Percentiles rank a stretch among this genome's conserved stretches.
Evolutionary conservation across 768 basidiomycete genomes (phyloP).

Genomic region (Mrakia blollopis): DNA sequence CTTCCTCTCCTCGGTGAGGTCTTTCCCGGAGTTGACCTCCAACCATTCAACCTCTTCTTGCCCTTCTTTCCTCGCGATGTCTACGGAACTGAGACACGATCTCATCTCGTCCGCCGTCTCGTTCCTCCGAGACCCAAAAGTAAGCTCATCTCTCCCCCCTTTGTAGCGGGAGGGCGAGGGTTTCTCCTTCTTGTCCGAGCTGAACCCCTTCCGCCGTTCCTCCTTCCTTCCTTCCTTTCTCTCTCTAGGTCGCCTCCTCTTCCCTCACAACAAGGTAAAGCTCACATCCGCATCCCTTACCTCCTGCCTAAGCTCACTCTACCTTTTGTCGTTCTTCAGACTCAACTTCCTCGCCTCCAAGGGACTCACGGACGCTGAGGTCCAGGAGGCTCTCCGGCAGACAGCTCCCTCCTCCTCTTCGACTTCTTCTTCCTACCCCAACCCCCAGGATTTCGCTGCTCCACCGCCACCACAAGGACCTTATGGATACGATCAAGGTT

Average conservation of each 20-base stretch:
- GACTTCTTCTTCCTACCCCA: conserved; percentile 46
- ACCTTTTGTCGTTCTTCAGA: conserved; percentile 44
- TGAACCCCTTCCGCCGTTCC: conserved; percentile 18
- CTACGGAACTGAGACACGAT: conserved; percentile 53
- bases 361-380: conserved; percentile 75
- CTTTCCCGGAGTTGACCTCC: neutral
- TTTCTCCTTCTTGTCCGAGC: conserved; percentile 1
- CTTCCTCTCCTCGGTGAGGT: too few species aligned
- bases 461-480: conserved; percentile 4
- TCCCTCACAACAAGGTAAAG: conserved; percentile 58
- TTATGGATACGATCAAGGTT: neutral
- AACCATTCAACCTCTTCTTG: neutral
- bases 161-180: neutral
- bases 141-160: conserved; percentile 39
- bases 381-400: conserved; percentile 74
- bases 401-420: conserved; percentile 44
- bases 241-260: conserved; percentile 65
- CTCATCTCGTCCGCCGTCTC: conserved; percentile 73
- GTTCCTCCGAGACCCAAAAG: conserved; percentile 82
- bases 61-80: neutral
- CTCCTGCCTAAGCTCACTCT: neutral
- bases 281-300: neutral
- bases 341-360: conserved; percentile 94
- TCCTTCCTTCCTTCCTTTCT: conserved; percentile 9
- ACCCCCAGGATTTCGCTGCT: conserved; percentile 37